These are phyloP conservation scores for Curvularia spicifera DNA, from an alignment of 2,329 filamentous ascomycete genomes.

Conservation along the genomic window DNA sequence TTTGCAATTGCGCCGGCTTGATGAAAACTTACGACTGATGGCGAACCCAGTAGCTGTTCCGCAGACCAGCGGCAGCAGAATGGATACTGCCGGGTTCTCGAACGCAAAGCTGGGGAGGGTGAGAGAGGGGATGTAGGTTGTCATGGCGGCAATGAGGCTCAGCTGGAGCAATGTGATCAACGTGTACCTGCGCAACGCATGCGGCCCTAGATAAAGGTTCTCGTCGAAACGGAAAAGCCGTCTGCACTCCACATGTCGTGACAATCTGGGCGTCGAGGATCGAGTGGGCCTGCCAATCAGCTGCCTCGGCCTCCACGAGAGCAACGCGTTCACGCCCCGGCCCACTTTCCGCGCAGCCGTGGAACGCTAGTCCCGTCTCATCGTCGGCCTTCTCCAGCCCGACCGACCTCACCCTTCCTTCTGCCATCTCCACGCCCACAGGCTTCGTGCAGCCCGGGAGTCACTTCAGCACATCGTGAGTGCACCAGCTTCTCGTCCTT, in stretches of 20 bases:
- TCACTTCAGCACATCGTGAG: constrained; percentile 49
- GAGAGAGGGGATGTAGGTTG: constrained; percentile 77
- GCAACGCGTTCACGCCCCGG: constrained; percentile 22
- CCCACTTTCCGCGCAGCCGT: constrained; percentile 32
- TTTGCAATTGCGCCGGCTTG: not conserved
- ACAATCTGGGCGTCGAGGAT: constrained; percentile 9
- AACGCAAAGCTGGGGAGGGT: constrained; percentile 77
- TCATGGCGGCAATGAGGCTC: constrained; percentile 63
- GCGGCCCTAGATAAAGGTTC: not conserved
- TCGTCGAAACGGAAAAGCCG: not conserved
- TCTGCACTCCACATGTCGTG: constrained; percentile 17
- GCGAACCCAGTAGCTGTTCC: constrained; percentile 76
- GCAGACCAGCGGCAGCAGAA: constrained; percentile 75
- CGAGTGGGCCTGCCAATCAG: constrained; percentile 23
- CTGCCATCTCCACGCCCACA: constrained; percentile 34
- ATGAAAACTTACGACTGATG: constrained; percentile 64
- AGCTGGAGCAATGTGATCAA: not conserved
- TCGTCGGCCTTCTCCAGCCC: constrained; percentile 22
- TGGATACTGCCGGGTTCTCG: constrained; percentile 71
- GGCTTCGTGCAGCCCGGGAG: constrained; percentile 29
- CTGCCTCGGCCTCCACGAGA: constrained; percentile 22
- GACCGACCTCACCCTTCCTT: constrained; percentile 32
- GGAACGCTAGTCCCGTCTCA: constrained; percentile 33
- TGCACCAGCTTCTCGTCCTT: constrained; percentile 43
- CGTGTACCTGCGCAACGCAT: constrained; percentile 3